Conservation (phyloP, 345 rosid genomes). For the Aegle marmelos region DNA sequence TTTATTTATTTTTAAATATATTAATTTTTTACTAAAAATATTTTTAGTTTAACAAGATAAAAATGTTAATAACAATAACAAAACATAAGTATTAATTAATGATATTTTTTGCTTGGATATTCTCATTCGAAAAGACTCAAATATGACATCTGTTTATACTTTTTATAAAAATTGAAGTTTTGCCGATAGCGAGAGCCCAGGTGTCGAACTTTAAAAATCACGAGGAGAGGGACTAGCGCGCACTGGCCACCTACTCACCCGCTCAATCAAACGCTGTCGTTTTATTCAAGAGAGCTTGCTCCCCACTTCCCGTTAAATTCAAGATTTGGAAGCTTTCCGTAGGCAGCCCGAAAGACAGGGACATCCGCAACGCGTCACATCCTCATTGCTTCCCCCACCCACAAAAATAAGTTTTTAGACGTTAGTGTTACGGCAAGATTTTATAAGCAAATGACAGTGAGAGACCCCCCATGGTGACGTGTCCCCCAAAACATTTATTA, state of each 20-base stretch:
- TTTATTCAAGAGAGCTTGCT: background rate
- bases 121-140: no score
- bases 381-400: background rate
- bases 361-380: constrained; percentile 30
- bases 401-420: constrained; percentile 18
- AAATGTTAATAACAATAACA: no score
- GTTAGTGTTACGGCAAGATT: constrained; percentile 58
- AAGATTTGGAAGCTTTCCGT: constrained; percentile 17
- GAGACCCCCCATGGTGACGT: constrained; percentile 1
- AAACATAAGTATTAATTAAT: no score
- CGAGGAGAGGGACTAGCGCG: constrained; percentile 22
- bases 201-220: background rate
- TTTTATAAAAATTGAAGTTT: no score
- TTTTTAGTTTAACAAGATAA: no score
- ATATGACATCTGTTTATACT: no score
- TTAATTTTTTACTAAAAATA: no score
- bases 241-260: background rate
- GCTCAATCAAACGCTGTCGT: constrained; percentile 24
- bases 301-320: constrained; percentile 28
- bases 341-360: constrained; percentile 9
- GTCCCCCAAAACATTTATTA: constrained; percentile 12
- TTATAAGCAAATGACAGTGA: constrained; percentile 3
- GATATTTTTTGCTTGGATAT: no score
- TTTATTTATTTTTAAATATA: no score
- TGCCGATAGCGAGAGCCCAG: background rate